Conservation (phyloP, 306 rosid genomes). For the Vigna trinervia region DNA sequence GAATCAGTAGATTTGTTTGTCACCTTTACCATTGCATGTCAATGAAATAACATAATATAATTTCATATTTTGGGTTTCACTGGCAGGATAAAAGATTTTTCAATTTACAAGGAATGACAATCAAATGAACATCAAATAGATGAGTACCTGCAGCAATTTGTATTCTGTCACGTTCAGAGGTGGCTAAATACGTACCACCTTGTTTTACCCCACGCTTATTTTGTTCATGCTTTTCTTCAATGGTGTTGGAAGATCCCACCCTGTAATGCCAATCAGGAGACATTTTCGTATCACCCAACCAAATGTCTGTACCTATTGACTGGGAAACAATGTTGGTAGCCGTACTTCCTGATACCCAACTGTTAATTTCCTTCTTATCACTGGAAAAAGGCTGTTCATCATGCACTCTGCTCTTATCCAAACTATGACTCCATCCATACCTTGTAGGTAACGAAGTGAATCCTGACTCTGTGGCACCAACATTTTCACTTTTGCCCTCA, state of each 20-base stretch:
- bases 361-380: conserved; percentile 58
- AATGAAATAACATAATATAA: conserved; percentile 48
- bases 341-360: conserved; percentile 58
- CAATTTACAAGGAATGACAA: conserved; percentile 50
- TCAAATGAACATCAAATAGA: conserved; percentile 52
- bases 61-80: conserved; percentile 44
- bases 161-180: conserved; percentile 52
- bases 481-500: conserved; percentile 57
- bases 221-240: conserved; percentile 60
- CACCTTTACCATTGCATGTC: not conserved
- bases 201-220: conserved; percentile 53
- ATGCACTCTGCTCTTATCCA: conserved; percentile 56
- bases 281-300: conserved; percentile 86
- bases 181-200: conserved; percentile 48
- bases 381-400: conserved; percentile 50
- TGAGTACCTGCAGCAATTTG: conserved; percentile 58
- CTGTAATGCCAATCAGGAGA: conserved; percentile 92
- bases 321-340: conserved; percentile 52
- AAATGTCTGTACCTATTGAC: conserved; percentile 62
- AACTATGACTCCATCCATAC: conserved; percentile 58
- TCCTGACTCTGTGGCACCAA: conserved; percentile 54
- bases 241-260: conserved; percentile 55
- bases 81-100: conserved; percentile 43
- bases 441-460: conserved; percentile 54
- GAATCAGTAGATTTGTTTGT: conserved; percentile 48